phyloP scores from a whole-genome alignment of 2,329 filamentous ascomycete genomes.

The Amphichorda felina region DNA sequence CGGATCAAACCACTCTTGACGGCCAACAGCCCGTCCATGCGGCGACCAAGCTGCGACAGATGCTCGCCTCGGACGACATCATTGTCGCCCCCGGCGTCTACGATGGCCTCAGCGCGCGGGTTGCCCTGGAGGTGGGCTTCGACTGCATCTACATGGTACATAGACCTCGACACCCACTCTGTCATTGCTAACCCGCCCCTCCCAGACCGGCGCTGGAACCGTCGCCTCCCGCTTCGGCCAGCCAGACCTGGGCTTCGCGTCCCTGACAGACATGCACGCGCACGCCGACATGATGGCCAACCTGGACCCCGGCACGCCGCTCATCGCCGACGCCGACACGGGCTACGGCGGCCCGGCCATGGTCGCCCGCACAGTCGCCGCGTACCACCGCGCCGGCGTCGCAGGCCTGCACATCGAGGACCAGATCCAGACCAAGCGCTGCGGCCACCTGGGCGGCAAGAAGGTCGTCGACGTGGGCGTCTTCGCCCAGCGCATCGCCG shows the following conservation, averaged over 20 bases:
- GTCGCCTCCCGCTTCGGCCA: conserved; percentile 47
- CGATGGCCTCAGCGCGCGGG: conserved; percentile 53
- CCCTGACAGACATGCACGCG: conserved; percentile 48
- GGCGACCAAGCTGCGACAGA: too few species aligned
- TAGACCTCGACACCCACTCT: background rate
- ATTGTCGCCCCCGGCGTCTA: conserved; percentile 55
- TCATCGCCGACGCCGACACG: conserved; percentile 52
- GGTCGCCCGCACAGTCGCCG: conserved; percentile 39
- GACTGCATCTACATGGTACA: conserved; percentile 56
- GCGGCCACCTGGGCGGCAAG: conserved; percentile 52
- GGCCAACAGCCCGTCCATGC: too few species aligned
- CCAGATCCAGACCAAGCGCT: conserved; percentile 52
- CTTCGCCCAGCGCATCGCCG: conserved; percentile 43
- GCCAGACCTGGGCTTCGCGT: conserved; percentile 51
- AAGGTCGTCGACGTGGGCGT: conserved; percentile 38
- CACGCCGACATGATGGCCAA: conserved; percentile 56
- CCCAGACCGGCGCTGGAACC: conserved; percentile 51
- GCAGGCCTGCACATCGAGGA: conserved; percentile 52
- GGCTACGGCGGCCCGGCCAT: conserved; percentile 42
- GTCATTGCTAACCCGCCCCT: background rate
- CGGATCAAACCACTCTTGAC: too few species aligned
- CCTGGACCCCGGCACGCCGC: conserved; percentile 38
- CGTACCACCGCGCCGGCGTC: conserved; percentile 41
- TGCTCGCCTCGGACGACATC: too few species aligned
- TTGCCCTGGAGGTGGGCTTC: conserved; percentile 51